phyloP scores from a whole-genome alignment of 139 green algal species.

The Volvox reticuliferus region DNA sequence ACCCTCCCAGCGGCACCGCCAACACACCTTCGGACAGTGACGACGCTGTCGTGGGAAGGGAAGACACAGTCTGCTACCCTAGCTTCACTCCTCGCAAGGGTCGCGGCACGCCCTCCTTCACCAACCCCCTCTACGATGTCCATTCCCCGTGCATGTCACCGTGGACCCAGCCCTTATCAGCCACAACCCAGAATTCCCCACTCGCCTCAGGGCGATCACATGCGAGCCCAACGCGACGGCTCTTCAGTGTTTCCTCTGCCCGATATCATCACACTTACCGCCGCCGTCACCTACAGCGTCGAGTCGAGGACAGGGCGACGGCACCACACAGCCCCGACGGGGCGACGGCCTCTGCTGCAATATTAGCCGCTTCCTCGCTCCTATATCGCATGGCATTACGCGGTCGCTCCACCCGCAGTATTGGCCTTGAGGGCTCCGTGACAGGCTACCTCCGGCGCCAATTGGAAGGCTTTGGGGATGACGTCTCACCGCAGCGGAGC shows the following conservation, averaged over 20 bases:
- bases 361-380: not conserved
- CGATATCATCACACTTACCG: not conserved
- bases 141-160: not conserved
- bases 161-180: not conserved
- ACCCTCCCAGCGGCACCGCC: too few species aligned
- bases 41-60: not conserved
- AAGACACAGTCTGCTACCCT: not conserved
- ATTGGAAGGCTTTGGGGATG: not conserved
- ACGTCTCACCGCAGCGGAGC: not conserved
- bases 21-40: not conserved
- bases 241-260: not conserved
- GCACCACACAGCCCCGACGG: not conserved
- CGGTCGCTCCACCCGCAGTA: not conserved
- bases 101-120: not conserved
- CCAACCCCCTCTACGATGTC: constrained; percentile 9
- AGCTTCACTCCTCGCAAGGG: not conserved
- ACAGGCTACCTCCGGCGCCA: not conserved
- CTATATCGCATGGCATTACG: not conserved
- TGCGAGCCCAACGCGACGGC: not conserved
- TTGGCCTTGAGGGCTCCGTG: not conserved
- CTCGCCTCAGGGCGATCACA: too few species aligned
- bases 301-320: not conserved
- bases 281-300: not conserved
- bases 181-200: too few species aligned
- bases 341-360: not conserved